Evolutionary conservation across 805 yeast genomes (phyloP).

Genomic region (Pichia exigua): DNA sequence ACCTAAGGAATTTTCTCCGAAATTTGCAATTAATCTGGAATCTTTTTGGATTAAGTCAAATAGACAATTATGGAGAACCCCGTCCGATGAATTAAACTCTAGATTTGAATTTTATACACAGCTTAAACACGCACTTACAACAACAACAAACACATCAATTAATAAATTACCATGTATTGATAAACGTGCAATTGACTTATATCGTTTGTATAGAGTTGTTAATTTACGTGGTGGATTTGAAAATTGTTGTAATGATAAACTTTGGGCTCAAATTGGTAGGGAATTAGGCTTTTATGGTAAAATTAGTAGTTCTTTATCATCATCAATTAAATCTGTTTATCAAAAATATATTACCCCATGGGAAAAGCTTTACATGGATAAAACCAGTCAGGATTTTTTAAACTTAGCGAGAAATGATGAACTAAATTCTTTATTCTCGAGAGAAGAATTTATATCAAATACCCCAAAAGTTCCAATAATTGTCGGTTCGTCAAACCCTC

Average conservation of each 20-base stretch:
- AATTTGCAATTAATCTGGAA: constrained; percentile 34
- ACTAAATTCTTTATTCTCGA: constrained; percentile 1
- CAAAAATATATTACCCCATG: constrained; percentile 33
- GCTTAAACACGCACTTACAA: constrained; percentile 31
- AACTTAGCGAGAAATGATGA: constrained; percentile 8
- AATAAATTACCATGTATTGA: constrained; percentile 58
- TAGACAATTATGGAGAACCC: constrained; percentile 39
- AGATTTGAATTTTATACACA: constrained; percentile 41
- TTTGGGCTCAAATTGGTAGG: constrained; percentile 80
- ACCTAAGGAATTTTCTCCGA: constrained; percentile 30
- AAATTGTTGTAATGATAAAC: constrained; percentile 52
- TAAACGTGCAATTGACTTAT: constrained; percentile 58
- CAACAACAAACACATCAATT: constrained; percentile 14
- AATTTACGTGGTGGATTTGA: constrained; percentile 58
- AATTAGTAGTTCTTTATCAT: constrained; percentile 62
- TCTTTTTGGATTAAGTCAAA: constrained; percentile 45
- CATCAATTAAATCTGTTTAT: constrained; percentile 57
- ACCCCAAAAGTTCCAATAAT: constrained; percentile 30
- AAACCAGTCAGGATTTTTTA: constrained; percentile 8
- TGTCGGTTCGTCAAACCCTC: constrained; percentile 38
- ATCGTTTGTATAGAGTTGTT: constrained; percentile 49
- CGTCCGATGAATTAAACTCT: constrained; percentile 34
- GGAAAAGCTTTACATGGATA: constrained; percentile 13
- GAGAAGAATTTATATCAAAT: background rate
- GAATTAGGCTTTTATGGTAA: constrained; percentile 72